A percentile compares a stretch with the other conserved stretches of the same genome.
Evolutionary conservation across 1,139 yeast genomes (phyloP).

Genomic region (Pichia sp.): DNA sequence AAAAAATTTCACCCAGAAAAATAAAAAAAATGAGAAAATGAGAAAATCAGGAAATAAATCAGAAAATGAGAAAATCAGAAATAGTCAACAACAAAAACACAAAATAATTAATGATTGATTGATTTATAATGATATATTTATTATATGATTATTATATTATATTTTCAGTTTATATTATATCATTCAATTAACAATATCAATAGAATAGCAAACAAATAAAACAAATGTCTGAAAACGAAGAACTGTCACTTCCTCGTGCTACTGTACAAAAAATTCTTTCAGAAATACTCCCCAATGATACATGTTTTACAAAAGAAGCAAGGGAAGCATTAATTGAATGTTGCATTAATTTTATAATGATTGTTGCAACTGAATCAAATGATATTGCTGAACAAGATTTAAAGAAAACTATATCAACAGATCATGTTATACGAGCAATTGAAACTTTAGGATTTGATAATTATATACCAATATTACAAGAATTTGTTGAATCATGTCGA

Average conservation of each 20-base stretch:
- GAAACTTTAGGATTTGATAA: constrained; percentile 83
- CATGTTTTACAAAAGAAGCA: constrained; percentile 88
- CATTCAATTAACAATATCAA: too few species aligned
- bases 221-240: constrained; percentile 24
- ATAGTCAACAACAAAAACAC: too few species aligned
- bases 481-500: constrained; percentile 54
- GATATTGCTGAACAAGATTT: constrained; percentile 96
- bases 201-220: too few species aligned
- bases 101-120: too few species aligned
- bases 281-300: constrained; percentile 81
- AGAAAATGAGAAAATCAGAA: too few species aligned
- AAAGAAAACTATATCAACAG: constrained; percentile 94
- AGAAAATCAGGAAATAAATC: too few species aligned
- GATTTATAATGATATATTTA: too few species aligned
- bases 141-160: too few species aligned
- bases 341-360: constrained; percentile 94
- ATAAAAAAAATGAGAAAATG: too few species aligned
- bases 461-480: constrained; percentile 64
- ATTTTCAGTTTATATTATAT: too few species aligned
- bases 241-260: constrained; percentile 42
- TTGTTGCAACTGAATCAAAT: constrained; percentile 85
- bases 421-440: constrained; percentile 88
- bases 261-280: constrained; percentile 93
- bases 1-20: too few species aligned
- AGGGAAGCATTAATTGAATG: constrained; percentile 94